Percentiles rank a stretch among this genome's conserved stretches.
Conservation (phyloP, 2,329 filamentous ascomycete species). For the Phaeosphaeriaceae sp. region DNA sequence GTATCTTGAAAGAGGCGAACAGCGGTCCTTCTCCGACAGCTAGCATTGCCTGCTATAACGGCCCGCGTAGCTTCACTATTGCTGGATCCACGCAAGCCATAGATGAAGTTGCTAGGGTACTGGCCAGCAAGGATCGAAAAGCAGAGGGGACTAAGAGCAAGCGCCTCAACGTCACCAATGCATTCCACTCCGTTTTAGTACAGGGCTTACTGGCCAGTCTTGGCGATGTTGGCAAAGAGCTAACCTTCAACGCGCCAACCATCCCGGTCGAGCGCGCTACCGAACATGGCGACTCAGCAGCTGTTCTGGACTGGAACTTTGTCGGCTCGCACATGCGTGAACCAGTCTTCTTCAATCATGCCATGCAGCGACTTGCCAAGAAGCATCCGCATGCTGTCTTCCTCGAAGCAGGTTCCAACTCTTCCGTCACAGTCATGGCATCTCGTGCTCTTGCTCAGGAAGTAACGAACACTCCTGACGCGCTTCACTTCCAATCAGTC, state of each 20-base stretch:
- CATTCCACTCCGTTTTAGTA: slow-evolving; percentile 34
- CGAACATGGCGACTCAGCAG: neutral
- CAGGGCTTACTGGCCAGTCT: slow-evolving; percentile 29
- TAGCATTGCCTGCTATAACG: slow-evolving; percentile 55
- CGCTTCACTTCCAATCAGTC: slow-evolving; percentile 13
- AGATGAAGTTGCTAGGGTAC: slow-evolving; percentile 26
- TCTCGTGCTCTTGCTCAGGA: slow-evolving; percentile 26
- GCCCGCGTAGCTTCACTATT: slow-evolving; percentile 51
- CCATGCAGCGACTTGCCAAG: slow-evolving; percentile 48
- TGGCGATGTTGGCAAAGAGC: slow-evolving; percentile 15
- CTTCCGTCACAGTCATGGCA: slow-evolving; percentile 38
- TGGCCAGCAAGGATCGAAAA: neutral
- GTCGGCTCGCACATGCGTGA: slow-evolving; percentile 50
- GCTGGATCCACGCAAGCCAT: slow-evolving; percentile 28
- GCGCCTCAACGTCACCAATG: slow-evolving; percentile 27
- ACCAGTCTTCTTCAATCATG: slow-evolving; percentile 56
- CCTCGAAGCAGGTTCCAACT: slow-evolving; percentile 30
- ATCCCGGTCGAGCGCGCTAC: slow-evolving; percentile 41
- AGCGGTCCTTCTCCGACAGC: neutral
- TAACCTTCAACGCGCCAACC: slow-evolving; percentile 39
- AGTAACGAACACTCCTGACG: neutral
- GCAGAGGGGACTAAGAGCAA: slow-evolving; percentile 9
- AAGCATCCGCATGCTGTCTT: slow-evolving; percentile 25
- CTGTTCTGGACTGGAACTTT: neutral
- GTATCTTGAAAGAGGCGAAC: neutral